phyloP scores from a whole-genome alignment of 1,284 basidiomycete genomes.

The Lentinula novae-zelandiae region DNA sequence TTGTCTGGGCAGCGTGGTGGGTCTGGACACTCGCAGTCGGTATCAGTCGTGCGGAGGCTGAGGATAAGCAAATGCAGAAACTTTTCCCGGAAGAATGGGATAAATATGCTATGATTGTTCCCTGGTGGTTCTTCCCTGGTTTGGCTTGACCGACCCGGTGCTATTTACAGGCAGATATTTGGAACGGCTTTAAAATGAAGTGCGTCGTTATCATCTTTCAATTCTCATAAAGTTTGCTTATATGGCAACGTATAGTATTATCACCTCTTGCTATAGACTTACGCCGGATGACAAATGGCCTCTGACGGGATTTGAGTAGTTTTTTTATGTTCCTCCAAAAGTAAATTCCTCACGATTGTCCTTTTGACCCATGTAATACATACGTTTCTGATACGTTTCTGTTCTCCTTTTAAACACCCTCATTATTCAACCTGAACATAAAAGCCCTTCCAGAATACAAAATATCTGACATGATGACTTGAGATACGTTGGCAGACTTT shows the following conservation, averaged over 20 bases:
- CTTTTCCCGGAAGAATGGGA: slow-evolving; percentile 51
- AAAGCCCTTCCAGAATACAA: too few species aligned
- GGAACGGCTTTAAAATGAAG: neutral
- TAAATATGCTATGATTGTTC: slow-evolving; percentile 43
- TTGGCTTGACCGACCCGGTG: slow-evolving; percentile 15
- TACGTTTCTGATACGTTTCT: too few species aligned
- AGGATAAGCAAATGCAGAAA: slow-evolving; percentile 50
- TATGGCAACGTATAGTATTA: too few species aligned
- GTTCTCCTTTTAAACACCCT: too few species aligned
- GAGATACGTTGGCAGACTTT: neutral
- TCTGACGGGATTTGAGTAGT: neutral
- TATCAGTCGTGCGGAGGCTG: slow-evolving; percentile 45
- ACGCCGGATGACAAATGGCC: neutral
- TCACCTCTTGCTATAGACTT: neutral
- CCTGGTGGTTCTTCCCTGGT: slow-evolving; percentile 55
- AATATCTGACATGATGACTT: too few species aligned
- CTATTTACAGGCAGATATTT: too few species aligned
- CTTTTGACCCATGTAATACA: neutral
- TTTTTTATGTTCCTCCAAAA: neutral
- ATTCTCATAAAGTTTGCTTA: neutral
- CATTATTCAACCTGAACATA: too few species aligned
- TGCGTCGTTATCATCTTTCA: neutral
- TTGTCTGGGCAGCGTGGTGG: slow-evolving; percentile 49
- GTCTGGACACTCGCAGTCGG: slow-evolving; percentile 47
- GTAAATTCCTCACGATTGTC: neutral